A percentile compares a stretch with the other conserved stretches of the same genome.
Evolutionary conservation across 805 yeast genomes (phyloP).

Genomic region (Lachancea sp.): DNA sequence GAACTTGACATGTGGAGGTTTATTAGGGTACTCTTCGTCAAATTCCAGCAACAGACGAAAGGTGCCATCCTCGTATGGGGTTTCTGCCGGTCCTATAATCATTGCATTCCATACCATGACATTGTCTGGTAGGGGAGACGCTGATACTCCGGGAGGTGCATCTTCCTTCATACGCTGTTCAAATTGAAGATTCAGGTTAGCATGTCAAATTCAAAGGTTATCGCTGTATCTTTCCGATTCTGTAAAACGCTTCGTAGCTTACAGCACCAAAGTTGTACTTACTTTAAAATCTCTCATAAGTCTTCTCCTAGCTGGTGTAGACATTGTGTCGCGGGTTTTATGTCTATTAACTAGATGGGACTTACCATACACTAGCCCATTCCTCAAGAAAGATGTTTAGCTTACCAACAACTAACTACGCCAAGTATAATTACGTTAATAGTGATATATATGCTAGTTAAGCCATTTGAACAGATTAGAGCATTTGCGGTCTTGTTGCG

Average conservation of each 20-base stretch:
- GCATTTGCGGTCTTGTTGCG: too few relatives aligned
- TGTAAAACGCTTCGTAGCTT: too few relatives aligned
- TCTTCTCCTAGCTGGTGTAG: constrained; percentile 98
- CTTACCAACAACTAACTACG: neutral
- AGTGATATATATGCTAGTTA: neutral
- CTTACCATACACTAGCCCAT: neutral
- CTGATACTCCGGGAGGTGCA: constrained; percentile 96
- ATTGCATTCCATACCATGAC: constrained; percentile 98
- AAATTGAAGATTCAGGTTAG: neutral
- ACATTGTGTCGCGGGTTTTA: constrained; percentile 46
- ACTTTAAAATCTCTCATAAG: constrained; percentile 96
- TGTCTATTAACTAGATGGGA: neutral
- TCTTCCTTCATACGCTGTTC: constrained; percentile 87
- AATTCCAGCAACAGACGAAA: constrained; percentile 80
- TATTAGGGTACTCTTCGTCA: constrained; percentile 96
- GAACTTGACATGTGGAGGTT: constrained; percentile 91
- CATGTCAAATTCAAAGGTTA: neutral
- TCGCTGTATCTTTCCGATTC: too few relatives aligned
- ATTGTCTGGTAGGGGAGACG: constrained; percentile 93
- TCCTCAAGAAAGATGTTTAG: neutral
- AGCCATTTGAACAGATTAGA: neutral
- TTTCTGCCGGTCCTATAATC: constrained; percentile 94
- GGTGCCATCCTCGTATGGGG: constrained; percentile 98
- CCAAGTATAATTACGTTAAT: neutral
- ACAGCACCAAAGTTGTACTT: constrained; percentile 29